Percentiles rank a stretch among this genome's conserved stretches.
phyloP scores from a whole-genome alignment of 768 basidiomycete genomes.

The Kwoniella heveanensis region DNA sequence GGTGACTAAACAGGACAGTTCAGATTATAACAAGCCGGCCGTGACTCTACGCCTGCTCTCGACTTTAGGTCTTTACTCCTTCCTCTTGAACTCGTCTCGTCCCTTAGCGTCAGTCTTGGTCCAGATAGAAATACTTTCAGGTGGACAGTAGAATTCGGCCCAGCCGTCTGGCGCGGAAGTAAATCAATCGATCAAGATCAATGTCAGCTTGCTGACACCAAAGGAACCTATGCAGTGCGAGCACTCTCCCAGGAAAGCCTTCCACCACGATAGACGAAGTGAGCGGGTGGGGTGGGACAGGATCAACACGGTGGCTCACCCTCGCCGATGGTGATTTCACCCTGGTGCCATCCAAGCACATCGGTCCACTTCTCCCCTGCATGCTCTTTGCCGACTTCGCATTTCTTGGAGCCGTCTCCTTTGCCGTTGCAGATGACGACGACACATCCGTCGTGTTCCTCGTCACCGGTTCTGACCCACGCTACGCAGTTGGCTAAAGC shows the following conservation, averaged over 20 bases:
- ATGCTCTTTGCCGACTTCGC: slow-evolving; percentile 59
- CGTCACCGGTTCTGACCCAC: slow-evolving; percentile 58
- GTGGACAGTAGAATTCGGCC: slow-evolving; percentile 59
- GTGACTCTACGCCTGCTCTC: too few species aligned
- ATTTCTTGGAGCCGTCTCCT: slow-evolving; percentile 56
- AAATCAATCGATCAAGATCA: background rate
- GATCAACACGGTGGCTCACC: too few species aligned
- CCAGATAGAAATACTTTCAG: slow-evolving; percentile 58
- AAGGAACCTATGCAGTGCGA: too few species aligned
- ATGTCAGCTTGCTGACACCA: too few species aligned
- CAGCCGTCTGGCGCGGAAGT: slow-evolving; percentile 55
- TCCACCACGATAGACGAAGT: too few species aligned
- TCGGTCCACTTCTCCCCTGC: slow-evolving; percentile 61
- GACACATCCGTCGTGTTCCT: slow-evolving; percentile 57
- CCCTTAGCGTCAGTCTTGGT: slow-evolving; percentile 58
- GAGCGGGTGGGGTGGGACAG: too few species aligned
- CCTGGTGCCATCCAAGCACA: slow-evolving; percentile 59
- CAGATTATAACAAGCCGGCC: too few species aligned
- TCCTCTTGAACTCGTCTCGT: slow-evolving; percentile 57
- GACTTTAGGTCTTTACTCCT: slow-evolving; percentile 16
- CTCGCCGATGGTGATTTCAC: slow-evolving; percentile 59
- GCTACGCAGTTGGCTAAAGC: slow-evolving; percentile 56
- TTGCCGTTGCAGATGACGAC: slow-evolving; percentile 52
- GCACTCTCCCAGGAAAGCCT: too few species aligned
- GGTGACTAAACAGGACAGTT: too few species aligned